These are phyloP conservation scores for Wallacemonas rigidus DNA, from an alignment of 208 protist genomes.

Conservation along the genomic window DNA sequence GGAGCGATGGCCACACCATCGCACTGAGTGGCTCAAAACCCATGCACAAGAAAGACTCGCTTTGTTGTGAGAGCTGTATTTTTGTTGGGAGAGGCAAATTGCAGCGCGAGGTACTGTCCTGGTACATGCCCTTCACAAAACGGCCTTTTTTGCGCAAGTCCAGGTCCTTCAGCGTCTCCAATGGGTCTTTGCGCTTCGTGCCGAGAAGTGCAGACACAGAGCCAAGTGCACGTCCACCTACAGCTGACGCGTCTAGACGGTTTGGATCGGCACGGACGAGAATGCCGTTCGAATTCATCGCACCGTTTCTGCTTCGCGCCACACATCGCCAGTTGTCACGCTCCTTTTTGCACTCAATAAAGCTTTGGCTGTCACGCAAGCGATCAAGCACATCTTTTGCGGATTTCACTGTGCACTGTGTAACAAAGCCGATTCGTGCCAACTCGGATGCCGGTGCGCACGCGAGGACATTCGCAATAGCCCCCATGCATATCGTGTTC, in stretches of 20 bases:
- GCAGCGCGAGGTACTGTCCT: slow-evolving; percentile 52
- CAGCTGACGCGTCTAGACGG: slow-evolving; percentile 6
- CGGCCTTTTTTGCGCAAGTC: slow-evolving; percentile 77
- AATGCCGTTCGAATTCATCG: slow-evolving; percentile 81
- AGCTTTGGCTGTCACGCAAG: slow-evolving; percentile 40
- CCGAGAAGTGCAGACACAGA: slow-evolving; percentile 70
- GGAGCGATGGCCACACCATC: slow-evolving; percentile 59
- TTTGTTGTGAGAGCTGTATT: slow-evolving; percentile 80
- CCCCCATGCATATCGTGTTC: slow-evolving; percentile 64
- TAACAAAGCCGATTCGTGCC: slow-evolving; percentile 49
- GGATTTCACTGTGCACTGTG: slow-evolving; percentile 31
- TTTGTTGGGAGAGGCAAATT: slow-evolving; percentile 77
- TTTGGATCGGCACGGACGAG: slow-evolving; percentile 47
- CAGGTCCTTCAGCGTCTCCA: slow-evolving; percentile 76
- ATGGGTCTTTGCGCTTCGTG: slow-evolving; percentile 64
- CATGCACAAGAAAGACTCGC: slow-evolving; percentile 73
- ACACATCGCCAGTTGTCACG: slow-evolving; percentile 74
- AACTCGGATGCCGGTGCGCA: slow-evolving; percentile 64
- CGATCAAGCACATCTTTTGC: slow-evolving; percentile 38
- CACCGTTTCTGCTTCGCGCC: slow-evolving; percentile 71
- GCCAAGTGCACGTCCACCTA: slow-evolving; percentile 55
- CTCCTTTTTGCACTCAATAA: slow-evolving; percentile 74
- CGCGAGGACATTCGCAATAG: slow-evolving; percentile 61
- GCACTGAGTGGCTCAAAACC: slow-evolving; percentile 82
- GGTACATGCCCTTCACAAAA: slow-evolving; percentile 78